Evolutionary conservation across 2,329 filamentous ascomycete genomes (phyloP).

Genomic region (Cephalotrichum gorgonifer): DNA sequence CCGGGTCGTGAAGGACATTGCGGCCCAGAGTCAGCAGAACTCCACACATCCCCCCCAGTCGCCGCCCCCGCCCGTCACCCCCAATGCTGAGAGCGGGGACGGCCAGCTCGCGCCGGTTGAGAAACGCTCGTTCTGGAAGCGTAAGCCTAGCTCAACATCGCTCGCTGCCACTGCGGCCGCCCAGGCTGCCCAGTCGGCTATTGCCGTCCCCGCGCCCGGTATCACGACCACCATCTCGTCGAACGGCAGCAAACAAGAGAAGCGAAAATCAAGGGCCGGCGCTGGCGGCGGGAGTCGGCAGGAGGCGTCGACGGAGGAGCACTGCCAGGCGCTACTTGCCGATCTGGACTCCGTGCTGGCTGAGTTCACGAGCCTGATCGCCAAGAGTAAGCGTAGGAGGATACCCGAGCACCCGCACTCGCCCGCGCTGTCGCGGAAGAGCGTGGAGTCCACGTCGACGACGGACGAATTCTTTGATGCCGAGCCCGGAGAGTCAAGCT

Average conservation of each 20-base stretch:
- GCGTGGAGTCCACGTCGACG: conserved; percentile 69
- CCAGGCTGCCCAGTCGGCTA: conserved; percentile 22
- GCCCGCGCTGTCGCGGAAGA: conserved; percentile 37
- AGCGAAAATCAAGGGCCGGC: conserved; percentile 25
- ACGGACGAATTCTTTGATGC: conserved; percentile 94
- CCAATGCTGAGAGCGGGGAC: conserved; percentile 7
- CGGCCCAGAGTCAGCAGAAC: conserved; percentile 44
- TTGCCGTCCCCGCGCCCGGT: conserved; percentile 31
- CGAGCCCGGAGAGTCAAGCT: conserved; percentile 49
- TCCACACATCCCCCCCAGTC: conserved; percentile 26
- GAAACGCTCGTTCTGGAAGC: conserved; percentile 80
- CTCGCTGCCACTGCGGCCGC: conserved; percentile 23
- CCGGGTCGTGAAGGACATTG: conserved; percentile 75
- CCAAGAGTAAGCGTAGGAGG: conserved; percentile 70
- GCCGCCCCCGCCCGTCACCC: conserved; percentile 36
- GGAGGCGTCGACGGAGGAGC: conserved; percentile 63
- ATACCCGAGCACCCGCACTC: conserved; percentile 38
- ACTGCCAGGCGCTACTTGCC: conserved; percentile 71
- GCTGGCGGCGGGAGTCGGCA: conserved; percentile 22
- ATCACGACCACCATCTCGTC: conserved; percentile 18
- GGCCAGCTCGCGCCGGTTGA: conserved; percentile 25
- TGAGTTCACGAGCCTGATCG: conserved; percentile 70
- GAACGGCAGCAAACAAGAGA: conserved; percentile 19
- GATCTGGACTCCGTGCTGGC: conserved; percentile 76
- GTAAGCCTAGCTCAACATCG: conserved; percentile 57